Evolutionary conservation across 495 filamentous ascomycete species (phyloP).

Genomic region (Pseudomonodictys pantanalensis): DNA sequence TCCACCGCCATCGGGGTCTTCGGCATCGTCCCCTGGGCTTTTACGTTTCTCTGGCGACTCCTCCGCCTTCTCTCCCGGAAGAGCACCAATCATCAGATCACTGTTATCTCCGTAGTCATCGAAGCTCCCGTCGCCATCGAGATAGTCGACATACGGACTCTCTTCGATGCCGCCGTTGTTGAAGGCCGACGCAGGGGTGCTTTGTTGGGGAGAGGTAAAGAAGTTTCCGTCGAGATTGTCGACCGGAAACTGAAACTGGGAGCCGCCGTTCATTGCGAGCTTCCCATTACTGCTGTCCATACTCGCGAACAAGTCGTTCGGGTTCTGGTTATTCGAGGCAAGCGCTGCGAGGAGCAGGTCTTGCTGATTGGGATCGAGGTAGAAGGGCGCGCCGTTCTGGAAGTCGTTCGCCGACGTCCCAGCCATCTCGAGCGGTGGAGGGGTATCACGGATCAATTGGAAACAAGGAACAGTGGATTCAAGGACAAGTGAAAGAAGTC

Average conservation of each 20-base stretch:
- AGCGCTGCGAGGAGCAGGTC: conserved; percentile 84
- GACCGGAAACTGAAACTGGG: conserved; percentile 27
- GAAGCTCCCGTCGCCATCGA: conserved; percentile 62
- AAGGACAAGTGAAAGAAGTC: not conserved
- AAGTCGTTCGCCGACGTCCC: conserved; percentile 31
- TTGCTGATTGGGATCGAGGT: conserved; percentile 83
- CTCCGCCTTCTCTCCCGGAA: conserved; percentile 58
- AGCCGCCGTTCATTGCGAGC: conserved; percentile 7
- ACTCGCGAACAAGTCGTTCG: conserved; percentile 16
- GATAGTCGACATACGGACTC: conserved; percentile 78
- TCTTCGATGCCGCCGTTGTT: conserved; percentile 56
- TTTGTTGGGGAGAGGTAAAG: conserved; percentile 48
- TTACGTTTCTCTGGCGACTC: conserved; percentile 82
- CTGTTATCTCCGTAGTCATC: conserved; percentile 54
- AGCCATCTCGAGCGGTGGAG: conserved; percentile 30
- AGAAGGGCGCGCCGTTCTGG: conserved; percentile 38
- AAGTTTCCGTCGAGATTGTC: conserved; percentile 18
- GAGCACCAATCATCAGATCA: conserved; percentile 70
- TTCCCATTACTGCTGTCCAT: not conserved
- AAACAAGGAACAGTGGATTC: not conserved
- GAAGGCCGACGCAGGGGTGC: conserved; percentile 45
- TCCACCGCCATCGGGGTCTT: conserved; percentile 54
- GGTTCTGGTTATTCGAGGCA: conserved; percentile 63
- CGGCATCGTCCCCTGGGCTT: conserved; percentile 63
- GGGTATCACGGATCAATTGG: conserved; percentile 8